Percentiles rank a stretch among this genome's conserved stretches.
Conservation (phyloP, 176 grass and related monocot genomes). For the Phoenix dactylifera region DNA sequence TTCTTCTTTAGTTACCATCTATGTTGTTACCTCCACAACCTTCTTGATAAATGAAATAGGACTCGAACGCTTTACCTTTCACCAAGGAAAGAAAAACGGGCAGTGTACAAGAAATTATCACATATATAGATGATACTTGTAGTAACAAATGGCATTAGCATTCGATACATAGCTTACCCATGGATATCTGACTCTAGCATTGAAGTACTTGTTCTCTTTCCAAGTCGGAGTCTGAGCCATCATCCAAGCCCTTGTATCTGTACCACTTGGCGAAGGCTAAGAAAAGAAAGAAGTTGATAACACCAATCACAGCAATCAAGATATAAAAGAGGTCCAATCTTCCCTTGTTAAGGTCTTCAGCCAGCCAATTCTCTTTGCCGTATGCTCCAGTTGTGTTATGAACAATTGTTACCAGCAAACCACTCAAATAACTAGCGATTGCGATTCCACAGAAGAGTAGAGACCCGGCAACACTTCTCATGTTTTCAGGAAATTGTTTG, state of each 20-base stretch:
- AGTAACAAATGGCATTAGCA: too few relatives aligned
- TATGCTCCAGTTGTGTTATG: conserved; percentile 29
- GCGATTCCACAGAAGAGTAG: conserved; percentile 84
- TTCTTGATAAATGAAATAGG: too few relatives aligned
- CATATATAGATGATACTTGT: too few relatives aligned
- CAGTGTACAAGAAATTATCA: too few relatives aligned
- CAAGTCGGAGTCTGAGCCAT: not conserved
- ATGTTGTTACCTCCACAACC: too few relatives aligned
- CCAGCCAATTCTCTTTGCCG: conserved; percentile 52
- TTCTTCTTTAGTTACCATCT: too few relatives aligned
- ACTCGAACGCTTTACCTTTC: too few relatives aligned
- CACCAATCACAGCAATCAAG: conserved; percentile 72
- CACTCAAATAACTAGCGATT: conserved; percentile 79
- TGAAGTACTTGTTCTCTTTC: too few relatives aligned
- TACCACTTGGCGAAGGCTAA: conserved; percentile 79
- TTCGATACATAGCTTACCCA: too few relatives aligned
- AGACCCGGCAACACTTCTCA: conserved; percentile 84
- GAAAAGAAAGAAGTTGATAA: conserved; percentile 81
- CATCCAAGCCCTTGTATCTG: conserved; percentile 63
- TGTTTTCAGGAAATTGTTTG: conserved; percentile 98
- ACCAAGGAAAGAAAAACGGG: too few relatives aligned
- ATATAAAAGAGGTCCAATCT: conserved; percentile 79
- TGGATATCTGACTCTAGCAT: too few relatives aligned
- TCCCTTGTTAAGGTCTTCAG: conserved; percentile 83
- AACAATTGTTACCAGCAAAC: conserved; percentile 63